Evolutionary conservation across 192 early-diverging fungal genomes (phyloP).

Genomic region (Pecoramyces ruminantium): DNA sequence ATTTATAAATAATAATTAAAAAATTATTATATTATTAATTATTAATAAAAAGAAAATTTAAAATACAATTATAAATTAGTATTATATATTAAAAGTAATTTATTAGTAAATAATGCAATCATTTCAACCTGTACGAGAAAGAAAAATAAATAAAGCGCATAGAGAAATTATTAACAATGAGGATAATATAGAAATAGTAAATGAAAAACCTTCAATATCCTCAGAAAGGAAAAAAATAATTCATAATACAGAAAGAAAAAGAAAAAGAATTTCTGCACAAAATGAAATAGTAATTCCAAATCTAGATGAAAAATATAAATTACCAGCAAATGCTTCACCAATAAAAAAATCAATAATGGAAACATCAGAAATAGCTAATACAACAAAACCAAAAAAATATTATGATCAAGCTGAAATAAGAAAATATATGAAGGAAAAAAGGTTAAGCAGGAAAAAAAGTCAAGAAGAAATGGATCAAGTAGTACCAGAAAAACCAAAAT

Average conservation of each 20-base stretch:
- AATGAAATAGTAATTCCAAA: neutral
- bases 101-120: neutral
- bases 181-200: neutral
- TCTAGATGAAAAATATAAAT: neutral
- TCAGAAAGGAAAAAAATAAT: neutral
- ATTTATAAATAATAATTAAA: too few relatives aligned
- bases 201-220: neutral
- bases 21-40: too few relatives aligned
- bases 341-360: neutral
- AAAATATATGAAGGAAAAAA: neutral
- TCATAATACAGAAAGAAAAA: neutral
- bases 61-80: too few relatives aligned
- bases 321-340: neutral
- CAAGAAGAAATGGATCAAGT: neutral
- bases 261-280: neutral
- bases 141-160: neutral
- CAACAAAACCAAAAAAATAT: neutral
- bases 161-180: neutral
- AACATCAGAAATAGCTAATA: neutral
- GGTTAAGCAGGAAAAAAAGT: neutral
- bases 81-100: too few relatives aligned
- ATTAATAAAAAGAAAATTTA: too few relatives aligned
- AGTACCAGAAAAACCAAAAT: neutral
- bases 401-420: neutral
- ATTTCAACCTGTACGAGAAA: neutral